Conservation (phyloP, 2,329 filamentous ascomycete genomes). For the Botrytis squamosa region DNA sequence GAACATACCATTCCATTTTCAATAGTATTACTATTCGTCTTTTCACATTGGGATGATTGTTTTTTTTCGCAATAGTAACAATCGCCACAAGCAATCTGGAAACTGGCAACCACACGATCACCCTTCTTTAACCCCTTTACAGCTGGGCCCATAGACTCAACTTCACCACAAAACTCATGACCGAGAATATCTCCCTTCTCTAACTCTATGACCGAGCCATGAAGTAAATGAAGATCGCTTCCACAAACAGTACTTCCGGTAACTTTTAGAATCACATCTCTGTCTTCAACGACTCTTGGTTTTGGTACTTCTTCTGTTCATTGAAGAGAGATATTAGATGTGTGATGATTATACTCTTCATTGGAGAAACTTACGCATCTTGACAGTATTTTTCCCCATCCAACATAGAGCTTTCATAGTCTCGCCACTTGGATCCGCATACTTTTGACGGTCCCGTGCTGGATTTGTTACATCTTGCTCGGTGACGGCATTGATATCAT, state of each 20-base stretch:
- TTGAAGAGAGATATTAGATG: neutral
- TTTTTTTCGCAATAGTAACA: slow-evolving; percentile 81
- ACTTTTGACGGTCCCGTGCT: slow-evolving; percentile 47
- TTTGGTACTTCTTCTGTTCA: slow-evolving; percentile 60
- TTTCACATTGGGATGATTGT: slow-evolving; percentile 75
- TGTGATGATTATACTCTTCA: slow-evolving; percentile 4
- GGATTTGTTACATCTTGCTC: slow-evolving; percentile 70
- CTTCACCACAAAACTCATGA: slow-evolving; percentile 53
- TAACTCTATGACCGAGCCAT: slow-evolving; percentile 45
- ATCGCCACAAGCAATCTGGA: slow-evolving; percentile 73
- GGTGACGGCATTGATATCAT: slow-evolving; percentile 62
- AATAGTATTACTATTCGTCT: slow-evolving; percentile 71
- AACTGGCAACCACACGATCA: slow-evolving; percentile 76
- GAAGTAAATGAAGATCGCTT: slow-evolving; percentile 41
- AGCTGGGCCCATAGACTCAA: slow-evolving; percentile 49
- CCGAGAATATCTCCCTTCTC: slow-evolving; percentile 54
- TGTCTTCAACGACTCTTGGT: slow-evolving; percentile 69
- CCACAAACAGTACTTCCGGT: slow-evolving; percentile 46
- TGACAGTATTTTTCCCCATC: slow-evolving; percentile 78
- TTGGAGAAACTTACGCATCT: slow-evolving; percentile 51
- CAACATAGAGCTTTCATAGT: slow-evolving; percentile 80
- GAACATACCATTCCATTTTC: slow-evolving; percentile 59
- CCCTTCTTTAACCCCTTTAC: slow-evolving; percentile 57
- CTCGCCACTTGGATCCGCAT: slow-evolving; percentile 51
- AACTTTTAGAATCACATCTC: slow-evolving; percentile 78